A percentile compares a stretch with the other conserved stretches of the same genome.
Conservation (phyloP, 192 early-diverging fungal species). For the Podila horticola region DNA sequence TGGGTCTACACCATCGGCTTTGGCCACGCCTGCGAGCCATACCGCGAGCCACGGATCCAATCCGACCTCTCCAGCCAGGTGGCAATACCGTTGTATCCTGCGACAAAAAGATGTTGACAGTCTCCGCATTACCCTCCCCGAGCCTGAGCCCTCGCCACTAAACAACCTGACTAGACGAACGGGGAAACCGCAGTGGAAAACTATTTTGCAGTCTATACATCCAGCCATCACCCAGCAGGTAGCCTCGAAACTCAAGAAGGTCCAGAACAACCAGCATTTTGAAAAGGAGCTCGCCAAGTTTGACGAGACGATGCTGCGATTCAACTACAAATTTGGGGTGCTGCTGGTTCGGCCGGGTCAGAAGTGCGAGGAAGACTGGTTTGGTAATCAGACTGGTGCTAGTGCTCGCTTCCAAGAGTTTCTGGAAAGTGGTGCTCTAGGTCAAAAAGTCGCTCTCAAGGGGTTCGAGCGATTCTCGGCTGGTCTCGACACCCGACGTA, state of each 20-base stretch:
- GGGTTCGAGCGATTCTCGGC: constrained; percentile 83
- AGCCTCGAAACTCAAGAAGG: constrained; percentile 62
- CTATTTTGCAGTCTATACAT: constrained; percentile 51
- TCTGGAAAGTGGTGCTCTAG: constrained; percentile 69
- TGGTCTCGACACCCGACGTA: constrained; percentile 76
- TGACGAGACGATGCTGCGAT: constrained; percentile 79
- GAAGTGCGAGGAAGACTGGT: constrained; percentile 82
- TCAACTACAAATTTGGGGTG: constrained; percentile 87
- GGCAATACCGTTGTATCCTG: constrained; percentile 48
- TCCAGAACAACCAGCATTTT: constrained; percentile 68
- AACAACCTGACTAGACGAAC: constrained; percentile 43
- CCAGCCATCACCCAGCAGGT: constrained; percentile 55
- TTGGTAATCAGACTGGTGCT: constrained; percentile 70
- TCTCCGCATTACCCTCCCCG: constrained; percentile 33
- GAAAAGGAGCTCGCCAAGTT: constrained; percentile 73
- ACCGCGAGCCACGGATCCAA: not conserved
- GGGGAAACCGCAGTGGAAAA: constrained; percentile 58
- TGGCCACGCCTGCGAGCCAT: not conserved
- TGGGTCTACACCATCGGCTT: too few relatives aligned
- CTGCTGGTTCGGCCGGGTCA: constrained; percentile 74
- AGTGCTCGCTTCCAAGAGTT: constrained; percentile 67
- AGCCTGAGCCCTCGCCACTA: constrained; percentile 38
- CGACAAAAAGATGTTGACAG: constrained; percentile 49
- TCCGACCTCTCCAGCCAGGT: constrained; percentile 9
- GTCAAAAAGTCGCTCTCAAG: constrained; percentile 73